phyloP scores from a whole-genome alignment of 202 grass and related monocot species.

The Carex sylvatica region DNA sequence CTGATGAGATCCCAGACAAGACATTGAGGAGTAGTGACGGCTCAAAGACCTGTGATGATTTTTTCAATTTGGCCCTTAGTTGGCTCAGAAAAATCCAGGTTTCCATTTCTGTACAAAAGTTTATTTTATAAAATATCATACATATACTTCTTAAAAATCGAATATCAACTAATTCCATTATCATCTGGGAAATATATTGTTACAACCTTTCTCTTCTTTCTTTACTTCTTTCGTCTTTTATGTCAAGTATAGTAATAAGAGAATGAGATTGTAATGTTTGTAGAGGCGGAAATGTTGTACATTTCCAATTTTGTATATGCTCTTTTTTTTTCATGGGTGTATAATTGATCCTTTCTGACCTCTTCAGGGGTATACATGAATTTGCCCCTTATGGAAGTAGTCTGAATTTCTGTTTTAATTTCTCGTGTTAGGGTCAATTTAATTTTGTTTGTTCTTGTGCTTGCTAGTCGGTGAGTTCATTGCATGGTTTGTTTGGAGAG shows the following conservation, averaged over 20 bases:
- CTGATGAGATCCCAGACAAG: conserved; percentile 71
- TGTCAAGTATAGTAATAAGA: background rate
- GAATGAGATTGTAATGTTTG: background rate
- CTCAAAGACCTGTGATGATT: conserved; percentile 67
- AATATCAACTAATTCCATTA: background rate
- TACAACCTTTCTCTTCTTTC: background rate
- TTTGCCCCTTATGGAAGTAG: background rate
- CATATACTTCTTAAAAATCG: background rate
- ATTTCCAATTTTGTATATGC: background rate
- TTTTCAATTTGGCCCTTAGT: conserved; percentile 62
- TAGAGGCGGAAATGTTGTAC: background rate
- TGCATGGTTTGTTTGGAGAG: conserved; percentile 61
- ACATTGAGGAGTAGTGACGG: conserved; percentile 59
- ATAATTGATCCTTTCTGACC: conserved; percentile 16
- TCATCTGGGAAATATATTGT: background rate
- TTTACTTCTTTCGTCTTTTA: background rate
- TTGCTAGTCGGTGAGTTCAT: conserved; percentile 57
- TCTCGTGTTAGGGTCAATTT: background rate
- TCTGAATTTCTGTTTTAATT: conserved; percentile 9
- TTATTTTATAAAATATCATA: background rate
- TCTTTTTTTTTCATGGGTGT: background rate
- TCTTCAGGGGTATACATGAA: conserved; percentile 5
- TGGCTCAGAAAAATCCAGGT: conserved; percentile 91
- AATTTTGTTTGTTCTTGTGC: conserved; percentile 27
- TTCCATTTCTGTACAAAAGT: background rate